Evolutionary conservation across 768 basidiomycete genomes (phyloP), one percentile per base, ranked within the genome.

Genomic region (Strobilomyces echinocephalus): DNA sequence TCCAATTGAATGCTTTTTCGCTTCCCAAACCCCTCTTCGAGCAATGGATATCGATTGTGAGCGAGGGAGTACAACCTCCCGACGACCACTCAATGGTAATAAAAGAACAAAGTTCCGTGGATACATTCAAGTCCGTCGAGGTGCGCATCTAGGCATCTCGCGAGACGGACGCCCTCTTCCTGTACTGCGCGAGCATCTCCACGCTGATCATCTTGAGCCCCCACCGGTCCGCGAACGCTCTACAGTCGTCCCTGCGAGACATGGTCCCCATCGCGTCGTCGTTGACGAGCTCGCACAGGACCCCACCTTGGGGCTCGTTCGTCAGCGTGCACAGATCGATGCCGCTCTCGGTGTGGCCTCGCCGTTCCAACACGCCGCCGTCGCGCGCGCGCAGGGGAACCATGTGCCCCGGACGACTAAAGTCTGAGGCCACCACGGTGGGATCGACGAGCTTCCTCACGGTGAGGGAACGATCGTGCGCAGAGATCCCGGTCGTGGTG

Each of bases 401-500:
- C 78, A 97, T 80, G 66, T 99, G 97, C 5, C 97, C 97, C 10
- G 97, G 97, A 12, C 95, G 84, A 2, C 83, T 83, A 67, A 99
- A 95, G 60, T 95, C 89, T 20, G 76, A 72, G 15, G 88, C 72
- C 1, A 64, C 67, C 15, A 78, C 70, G 12, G 71, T 63, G 6
- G 82, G 72, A 28, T 83, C 79, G 18, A 94, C 90, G 26, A 99
- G 82, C 38, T 88, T 84, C 52, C 91, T 82, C 4, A 79, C 91
- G 5, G 95, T 95, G 50, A 94, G 75, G 33, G 89, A 85, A 51
- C 97, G 86, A 73, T 99, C 97, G 69, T 92, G 86, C 5, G 95
- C 95, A 35, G 95, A 97, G 61, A 99, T 99, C 24, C 97, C 97
- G 16, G 97, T 99, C 4, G 91, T 85, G 5, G 91, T 95, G 3